Evolutionary conservation across 2,329 filamentous ascomycete genomes (phyloP).

Genomic region (Parastagonospora avenae): DNA sequence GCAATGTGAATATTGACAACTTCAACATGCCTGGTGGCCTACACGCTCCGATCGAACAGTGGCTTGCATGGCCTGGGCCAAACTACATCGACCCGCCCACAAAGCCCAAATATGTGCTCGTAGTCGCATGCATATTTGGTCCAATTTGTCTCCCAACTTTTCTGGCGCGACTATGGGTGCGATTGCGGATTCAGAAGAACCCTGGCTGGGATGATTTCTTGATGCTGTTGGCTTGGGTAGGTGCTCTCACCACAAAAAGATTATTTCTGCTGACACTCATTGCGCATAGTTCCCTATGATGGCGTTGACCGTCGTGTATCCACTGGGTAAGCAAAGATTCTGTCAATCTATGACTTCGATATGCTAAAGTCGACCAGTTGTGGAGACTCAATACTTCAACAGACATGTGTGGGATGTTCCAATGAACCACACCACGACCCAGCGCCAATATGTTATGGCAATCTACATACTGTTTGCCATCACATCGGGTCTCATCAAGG

Average conservation of each 20-base stretch:
- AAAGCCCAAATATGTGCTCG: not conserved
- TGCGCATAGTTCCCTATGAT: not conserved
- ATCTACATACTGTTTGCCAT: not conserved
- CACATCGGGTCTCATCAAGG: not conserved
- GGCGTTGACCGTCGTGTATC: not conserved
- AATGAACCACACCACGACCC: not conserved
- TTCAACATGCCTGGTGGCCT: not conserved
- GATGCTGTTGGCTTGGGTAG: not conserved
- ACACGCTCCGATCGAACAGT: not conserved
- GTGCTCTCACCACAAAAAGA: not conserved
- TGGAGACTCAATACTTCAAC: not conserved
- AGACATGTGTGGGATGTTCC: not conserved
- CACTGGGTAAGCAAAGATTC: not conserved
- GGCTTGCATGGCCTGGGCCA: not conserved
- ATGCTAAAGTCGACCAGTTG: not conserved
- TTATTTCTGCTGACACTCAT: not conserved
- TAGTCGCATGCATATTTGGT: not conserved
- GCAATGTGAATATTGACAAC: too few species aligned
- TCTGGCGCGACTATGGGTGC: not conserved
- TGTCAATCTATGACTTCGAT: not conserved
- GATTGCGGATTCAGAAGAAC: not conserved
- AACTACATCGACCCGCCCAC: not conserved
- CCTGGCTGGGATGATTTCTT: not conserved
- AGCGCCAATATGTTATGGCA: not conserved
- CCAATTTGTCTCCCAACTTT: not conserved